Evolutionary conservation across 306 rosid species (phyloP).

Genomic region (Cicer yamashitae): DNA sequence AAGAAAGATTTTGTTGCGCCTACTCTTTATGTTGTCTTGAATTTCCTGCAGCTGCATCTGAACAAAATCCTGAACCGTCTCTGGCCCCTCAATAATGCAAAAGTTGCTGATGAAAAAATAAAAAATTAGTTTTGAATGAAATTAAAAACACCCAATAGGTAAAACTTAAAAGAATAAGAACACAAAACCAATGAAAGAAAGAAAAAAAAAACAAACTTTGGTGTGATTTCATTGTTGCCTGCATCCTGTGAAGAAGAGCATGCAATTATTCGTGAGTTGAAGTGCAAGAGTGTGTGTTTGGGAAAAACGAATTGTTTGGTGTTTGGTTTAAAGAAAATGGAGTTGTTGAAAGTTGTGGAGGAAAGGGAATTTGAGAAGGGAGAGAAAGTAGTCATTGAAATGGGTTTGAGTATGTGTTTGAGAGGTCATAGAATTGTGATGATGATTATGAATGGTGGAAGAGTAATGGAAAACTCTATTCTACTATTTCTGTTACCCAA

Average conservation of each 20-base stretch:
- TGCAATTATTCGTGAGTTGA: conserved; percentile 38
- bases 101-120: conserved; percentile 60
- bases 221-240: conserved; percentile 54
- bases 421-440: conserved; percentile 32
- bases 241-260: conserved; percentile 70
- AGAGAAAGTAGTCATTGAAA: conserved; percentile 60
- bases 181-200: not conserved
- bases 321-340: conserved; percentile 38
- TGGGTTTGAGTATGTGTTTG: conserved; percentile 4
- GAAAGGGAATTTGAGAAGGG: conserved; percentile 52
- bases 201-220: conserved; percentile 60
- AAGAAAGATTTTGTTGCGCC: conserved; percentile 89
- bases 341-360: conserved; percentile 42
- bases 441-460: not conserved
- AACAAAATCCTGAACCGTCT: conserved; percentile 90
- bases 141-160: not conserved
- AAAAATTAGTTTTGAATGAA: not conserved
- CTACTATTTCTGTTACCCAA: not conserved
- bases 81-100: conserved; percentile 98
- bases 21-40: conserved; percentile 81
- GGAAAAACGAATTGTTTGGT: conserved; percentile 42
- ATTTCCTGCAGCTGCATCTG: conserved; percentile 93
- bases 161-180: not conserved
- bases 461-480: conserved; percentile 9
- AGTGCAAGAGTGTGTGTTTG: conserved; percentile 42